Base-by-base conservation (phyloP, 1,284 basidiomycete species). In the Meira miltonrushii region DNA sequence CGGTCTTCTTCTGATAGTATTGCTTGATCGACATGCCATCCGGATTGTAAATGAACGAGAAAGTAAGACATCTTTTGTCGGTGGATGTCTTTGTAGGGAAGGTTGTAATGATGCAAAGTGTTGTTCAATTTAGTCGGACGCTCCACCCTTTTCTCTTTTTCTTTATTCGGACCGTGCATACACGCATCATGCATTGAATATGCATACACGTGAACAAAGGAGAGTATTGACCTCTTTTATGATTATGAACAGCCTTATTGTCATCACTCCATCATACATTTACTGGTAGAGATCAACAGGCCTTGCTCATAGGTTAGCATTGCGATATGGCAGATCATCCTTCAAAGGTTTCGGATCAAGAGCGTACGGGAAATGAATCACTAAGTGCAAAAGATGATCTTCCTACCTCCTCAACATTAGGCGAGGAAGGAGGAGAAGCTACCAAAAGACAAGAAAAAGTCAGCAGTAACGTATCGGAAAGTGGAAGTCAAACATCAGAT, bases 1-100 rank as follows among this genome's bases (percentile, higher is more conserved):
- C 94, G 85, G 75, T 96, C 92, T 79, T 98, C 94, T 79, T 98
- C 94, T 0, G 92, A 93, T 65, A 96, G 88, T 79, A 98, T 97
- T 4, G 94, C 92, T 79, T 96, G 65, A 54, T 72, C 74, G 11
- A 77, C 74, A 51, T 76, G 75, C 74, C 74, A 78, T 21, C 75
- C 74, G 46, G 58, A 39, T 3, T 91, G 90, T 19, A 98, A 84
- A 73, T 92, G 89, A 0, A 91, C 90, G 3, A 94, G 85, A 79
- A 94, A 92, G 69, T 81, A 81, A 17, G 81, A 81, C 80, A 81
- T 80, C 58, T 55, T 10, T 50, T 17, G 43, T 25, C 6, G 21
- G 13, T 50, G 21, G 13, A 50, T 25, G 4, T 50, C 23, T 25
- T 25, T 25, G 6, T 13, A 37, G 15, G n/a, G 21, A 25, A 50